phyloP scores from a whole-genome alignment of 345 rosid species.

The Citrus sinensis region DNA sequence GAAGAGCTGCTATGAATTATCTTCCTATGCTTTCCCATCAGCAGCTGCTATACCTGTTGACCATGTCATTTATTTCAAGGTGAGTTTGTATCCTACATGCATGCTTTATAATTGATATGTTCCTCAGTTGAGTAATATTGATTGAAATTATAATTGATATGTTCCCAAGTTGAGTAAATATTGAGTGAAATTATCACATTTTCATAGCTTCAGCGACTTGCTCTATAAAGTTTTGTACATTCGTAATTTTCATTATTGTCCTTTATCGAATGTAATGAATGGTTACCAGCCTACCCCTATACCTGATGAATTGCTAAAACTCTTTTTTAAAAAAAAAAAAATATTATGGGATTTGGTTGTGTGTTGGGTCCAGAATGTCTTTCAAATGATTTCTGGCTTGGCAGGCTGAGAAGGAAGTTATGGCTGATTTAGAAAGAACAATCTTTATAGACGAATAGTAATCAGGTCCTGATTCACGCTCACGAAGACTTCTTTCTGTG shows the following conservation, averaged over 20 bases:
- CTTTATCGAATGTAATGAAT: not conserved
- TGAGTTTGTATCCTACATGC: constrained; percentile 26
- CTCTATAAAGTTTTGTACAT: not conserved
- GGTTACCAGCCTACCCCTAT: constrained; percentile 1
- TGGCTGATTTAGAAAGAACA: not conserved
- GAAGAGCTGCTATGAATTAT: constrained; percentile 99
- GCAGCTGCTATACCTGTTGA: constrained; percentile 91
- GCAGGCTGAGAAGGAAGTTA: not conserved
- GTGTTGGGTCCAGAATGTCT: not conserved
- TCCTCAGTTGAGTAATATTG: not conserved
- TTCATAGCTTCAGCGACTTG: constrained; percentile 4
- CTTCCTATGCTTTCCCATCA: constrained; percentile 99
- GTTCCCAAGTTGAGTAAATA: not conserved
- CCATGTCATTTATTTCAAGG: constrained; percentile 97
- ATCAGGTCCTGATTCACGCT: not conserved
- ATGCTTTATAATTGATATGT: not conserved
- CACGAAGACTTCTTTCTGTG: not conserved
- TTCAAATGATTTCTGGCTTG: not conserved
- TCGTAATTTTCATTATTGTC: not conserved
- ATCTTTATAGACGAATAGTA: not conserved
- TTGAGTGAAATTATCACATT: constrained; percentile 9
- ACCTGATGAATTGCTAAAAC: not conserved
- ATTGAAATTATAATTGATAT: not conserved
- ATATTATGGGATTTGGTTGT: not conserved
- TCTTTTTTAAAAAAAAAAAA: not conserved